Base-by-base conservation (phyloP, 2,329 filamentous ascomycete species). In the Trichoderma citrinoviride region DNA sequence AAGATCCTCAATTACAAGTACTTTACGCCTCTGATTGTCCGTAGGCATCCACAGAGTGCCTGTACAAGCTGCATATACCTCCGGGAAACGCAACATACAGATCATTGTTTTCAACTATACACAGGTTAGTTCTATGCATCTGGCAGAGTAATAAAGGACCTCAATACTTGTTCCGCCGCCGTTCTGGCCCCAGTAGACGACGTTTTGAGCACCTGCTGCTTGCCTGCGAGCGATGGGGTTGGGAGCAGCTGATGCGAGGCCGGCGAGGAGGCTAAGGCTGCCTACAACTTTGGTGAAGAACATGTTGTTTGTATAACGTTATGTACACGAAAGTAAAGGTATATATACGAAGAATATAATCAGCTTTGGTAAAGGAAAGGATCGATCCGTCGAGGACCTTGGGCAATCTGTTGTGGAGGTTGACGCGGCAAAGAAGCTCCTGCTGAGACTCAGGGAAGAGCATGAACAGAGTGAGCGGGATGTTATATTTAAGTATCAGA, bases 71-170 rank as follows among this genome's bases (percentile, higher is more conserved):
- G n/a, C n/a, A n/a, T n/a, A n/a, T n/a, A n/a, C n/a, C n/a, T n/a
- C n/a, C n/a, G n/a, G n/a, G n/a, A n/a, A n/a, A n/a, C n/a, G n/a
- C 44, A 47, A 47, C 47, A 5, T 10, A 72, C 52, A 78, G 71
- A 64, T 78, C 73, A 29, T 77, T 77, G 65, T 76, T 74, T 61
- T 76, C 74, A 23, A 76, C 68, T 37, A 37, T 37, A 14, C 33
- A 12, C 4, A 37, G 14, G 14, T 37, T 37, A 37, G 33, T 37
- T 37, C 33, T 12, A 12, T 14, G n/a, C 33, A 10, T 37, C 12
- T 14, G 33, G 14, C 12, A 14, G 14, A 10, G 5, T 37, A 4
- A 5, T 37, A 37, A 14, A 12, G 33, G 33, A 14, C 5, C 14
- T 4, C 12, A 3, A 14, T 14, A 37, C 33, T 12, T 1, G 74